Evolutionary conservation across 2,329 filamentous ascomycete species (phyloP).

Genomic region (Colletotrichum salicis): DNA sequence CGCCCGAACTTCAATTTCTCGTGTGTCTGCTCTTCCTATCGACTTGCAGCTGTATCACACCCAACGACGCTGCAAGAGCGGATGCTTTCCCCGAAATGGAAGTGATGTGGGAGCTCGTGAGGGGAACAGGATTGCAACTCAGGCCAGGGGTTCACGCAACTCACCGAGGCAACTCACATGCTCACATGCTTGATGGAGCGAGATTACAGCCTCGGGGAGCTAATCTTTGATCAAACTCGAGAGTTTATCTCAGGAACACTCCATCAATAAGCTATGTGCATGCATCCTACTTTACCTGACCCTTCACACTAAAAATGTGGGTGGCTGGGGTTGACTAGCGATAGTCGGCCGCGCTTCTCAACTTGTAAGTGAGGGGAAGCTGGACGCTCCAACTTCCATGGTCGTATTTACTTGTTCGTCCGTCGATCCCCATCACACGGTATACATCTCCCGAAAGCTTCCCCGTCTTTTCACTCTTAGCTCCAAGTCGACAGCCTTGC

Average conservation of each 20-base stretch:
- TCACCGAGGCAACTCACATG: constrained; percentile 28
- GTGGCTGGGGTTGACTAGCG: constrained; percentile 6
- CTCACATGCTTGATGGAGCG: constrained; percentile 24
- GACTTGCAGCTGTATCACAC: constrained; percentile 8
- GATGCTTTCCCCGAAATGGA: constrained; percentile 13
- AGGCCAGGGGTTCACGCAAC: neutral
- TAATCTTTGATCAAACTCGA: neutral
- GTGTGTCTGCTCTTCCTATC: neutral
- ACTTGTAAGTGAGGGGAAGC: constrained; percentile 24
- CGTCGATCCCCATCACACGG: constrained; percentile 11
- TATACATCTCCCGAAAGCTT: neutral
- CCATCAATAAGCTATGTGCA: neutral
- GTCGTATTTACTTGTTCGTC: constrained; percentile 9
- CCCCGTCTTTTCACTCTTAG: neutral
- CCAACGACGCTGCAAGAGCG: constrained; percentile 23
- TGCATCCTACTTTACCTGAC: neutral
- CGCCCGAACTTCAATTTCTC: neutral
- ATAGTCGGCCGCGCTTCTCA: neutral
- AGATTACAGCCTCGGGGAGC: neutral
- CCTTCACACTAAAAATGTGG: neutral
- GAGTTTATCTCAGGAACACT: neutral
- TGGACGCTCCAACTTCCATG: constrained; percentile 4
- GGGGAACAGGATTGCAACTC: neutral
- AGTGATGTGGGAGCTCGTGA: constrained; percentile 10
- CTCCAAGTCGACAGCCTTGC: neutral